A percentile compares a stretch with the other conserved stretches of the same genome.
These are phyloP conservation scores for Petunia secreta DNA, from an alignment of 257 asterid genomes.

Conservation along the genomic window DNA sequence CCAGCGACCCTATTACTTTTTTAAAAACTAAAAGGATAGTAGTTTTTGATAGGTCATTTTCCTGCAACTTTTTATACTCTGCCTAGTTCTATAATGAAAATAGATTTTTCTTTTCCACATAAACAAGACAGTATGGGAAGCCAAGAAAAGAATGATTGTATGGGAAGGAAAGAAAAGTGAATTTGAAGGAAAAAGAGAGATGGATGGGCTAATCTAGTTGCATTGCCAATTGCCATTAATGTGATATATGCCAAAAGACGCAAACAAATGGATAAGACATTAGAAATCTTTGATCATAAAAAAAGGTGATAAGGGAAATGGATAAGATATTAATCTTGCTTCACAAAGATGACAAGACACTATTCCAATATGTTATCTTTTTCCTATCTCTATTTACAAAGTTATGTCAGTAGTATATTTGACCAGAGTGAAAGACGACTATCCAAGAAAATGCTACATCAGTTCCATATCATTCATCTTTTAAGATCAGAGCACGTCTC, in stretches of 20 bases:
- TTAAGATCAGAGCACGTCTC: too few species aligned
- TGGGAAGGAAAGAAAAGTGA: background rate
- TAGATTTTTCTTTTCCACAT: background rate
- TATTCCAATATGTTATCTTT: background rate
- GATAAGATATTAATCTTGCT: constrained; percentile 11
- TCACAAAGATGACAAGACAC: background rate
- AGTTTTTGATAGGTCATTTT: background rate
- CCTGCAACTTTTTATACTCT: background rate
- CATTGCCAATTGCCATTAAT: background rate
- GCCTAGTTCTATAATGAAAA: background rate
- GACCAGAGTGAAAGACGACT: too few species aligned
- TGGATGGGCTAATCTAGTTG: background rate
- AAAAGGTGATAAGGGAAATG: background rate
- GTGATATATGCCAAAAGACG: background rate
- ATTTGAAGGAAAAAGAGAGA: background rate
- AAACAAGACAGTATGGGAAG: constrained; percentile 17
- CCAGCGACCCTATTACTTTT: background rate
- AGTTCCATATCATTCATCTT: too few species aligned
- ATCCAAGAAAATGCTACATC: too few species aligned
- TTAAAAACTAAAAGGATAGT: background rate
- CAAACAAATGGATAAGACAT: constrained; percentile 25
- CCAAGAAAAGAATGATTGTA: constrained; percentile 5
- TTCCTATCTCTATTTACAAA: too few species aligned
- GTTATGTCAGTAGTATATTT: too few species aligned
- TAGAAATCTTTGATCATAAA: background rate